Base-by-base conservation (phyloP, 495 filamentous ascomycete species). In the Aspergillus taichungensis region DNA sequence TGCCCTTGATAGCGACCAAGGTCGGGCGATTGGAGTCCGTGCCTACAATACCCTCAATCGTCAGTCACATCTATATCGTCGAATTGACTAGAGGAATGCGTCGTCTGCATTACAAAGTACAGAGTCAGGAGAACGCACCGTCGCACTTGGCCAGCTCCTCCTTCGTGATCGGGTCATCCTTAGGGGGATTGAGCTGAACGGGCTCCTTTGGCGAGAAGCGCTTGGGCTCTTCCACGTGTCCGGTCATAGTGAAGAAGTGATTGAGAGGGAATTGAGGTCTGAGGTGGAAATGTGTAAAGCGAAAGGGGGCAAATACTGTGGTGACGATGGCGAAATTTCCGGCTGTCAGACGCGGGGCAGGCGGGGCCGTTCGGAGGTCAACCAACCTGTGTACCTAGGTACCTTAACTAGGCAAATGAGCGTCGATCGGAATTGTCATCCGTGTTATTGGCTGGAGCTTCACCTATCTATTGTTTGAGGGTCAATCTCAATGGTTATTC, bases 1-100 rank as follows among this genome's bases (percentile, higher is more conserved):
- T 84, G 46, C 91, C 89, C 70, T 95, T 97, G 68, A 99, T 97
- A 28, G 94, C 92, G 24, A 99, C 88, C 52, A 90, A 87, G 18
- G 82, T 88, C 29, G 88, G 87, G 46, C 71, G 78, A 40, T 75
- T 79, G 3, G 78, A 65, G 45, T 84, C 79, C 64, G 68, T 66
- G 41, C 75, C 79, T 83, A 18, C 12, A 30, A 12, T 12, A 3
- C 6, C 35, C 48, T 29, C 8, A 37, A 37, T 37, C 47, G 30
- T 38, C 30, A 31, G 13, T 48, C 7, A 36, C 37, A 30, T 8
- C 32, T 40, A 8, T 13, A 6, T 37, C 9, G 7, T 3, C 2
- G 9, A 3, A 14, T 8, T 6, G 42, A 3, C 14, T 34, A 30
- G 33, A 31, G 1, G 12, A 33, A 34, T n/a, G 18, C 14, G 27